phyloP scores from a whole-genome alignment of 257 asterid genomes.

The Lithospermum erythrorhizon region DNA sequence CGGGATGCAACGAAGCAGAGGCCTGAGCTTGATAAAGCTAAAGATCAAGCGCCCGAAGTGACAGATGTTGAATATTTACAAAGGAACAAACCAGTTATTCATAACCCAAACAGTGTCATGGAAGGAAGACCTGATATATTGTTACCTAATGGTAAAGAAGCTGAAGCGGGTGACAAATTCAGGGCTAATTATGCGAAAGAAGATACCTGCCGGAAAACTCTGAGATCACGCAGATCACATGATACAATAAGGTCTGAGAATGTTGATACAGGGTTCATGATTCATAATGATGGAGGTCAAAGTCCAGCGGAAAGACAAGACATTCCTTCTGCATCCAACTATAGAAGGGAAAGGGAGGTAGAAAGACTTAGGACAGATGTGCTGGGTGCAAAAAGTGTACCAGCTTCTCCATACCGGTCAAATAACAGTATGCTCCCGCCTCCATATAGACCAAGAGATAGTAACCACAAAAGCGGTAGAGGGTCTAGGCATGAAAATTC shows the following conservation, averaged over 20 bases:
- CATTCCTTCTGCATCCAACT: slow-evolving; percentile 13
- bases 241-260: slow-evolving; percentile 21
- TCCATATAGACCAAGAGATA: slow-evolving; percentile 59
- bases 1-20: slow-evolving; percentile 25
- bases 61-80: slow-evolving; percentile 25
- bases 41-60: slow-evolving; percentile 12
- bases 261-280: slow-evolving; percentile 18
- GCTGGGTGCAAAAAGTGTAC: slow-evolving; percentile 26
- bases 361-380: slow-evolving; percentile 25
- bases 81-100: slow-evolving; percentile 29
- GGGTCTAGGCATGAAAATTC: slow-evolving; percentile 28
- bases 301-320: slow-evolving; percentile 25
- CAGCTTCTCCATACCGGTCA: slow-evolving; percentile 72
- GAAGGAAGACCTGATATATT: slow-evolving; percentile 29
- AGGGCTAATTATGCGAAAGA: slow-evolving; percentile 21
- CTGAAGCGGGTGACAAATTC: slow-evolving; percentile 22
- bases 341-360: slow-evolving; percentile 13
- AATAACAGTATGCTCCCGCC: slow-evolving; percentile 39
- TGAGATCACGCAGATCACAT: slow-evolving; percentile 35
- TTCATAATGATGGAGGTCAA: slow-evolving; percentile 24
- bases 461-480: slow-evolving; percentile 24
- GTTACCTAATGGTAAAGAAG: slow-evolving; percentile 23
- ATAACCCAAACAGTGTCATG: slow-evolving; percentile 20
- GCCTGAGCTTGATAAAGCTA: slow-evolving; percentile 25
- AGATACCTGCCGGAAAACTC: slow-evolving; percentile 20